Base-by-base conservation (phyloP, 2,329 filamentous ascomycete species). In the Aspergillus sp. region DNA sequence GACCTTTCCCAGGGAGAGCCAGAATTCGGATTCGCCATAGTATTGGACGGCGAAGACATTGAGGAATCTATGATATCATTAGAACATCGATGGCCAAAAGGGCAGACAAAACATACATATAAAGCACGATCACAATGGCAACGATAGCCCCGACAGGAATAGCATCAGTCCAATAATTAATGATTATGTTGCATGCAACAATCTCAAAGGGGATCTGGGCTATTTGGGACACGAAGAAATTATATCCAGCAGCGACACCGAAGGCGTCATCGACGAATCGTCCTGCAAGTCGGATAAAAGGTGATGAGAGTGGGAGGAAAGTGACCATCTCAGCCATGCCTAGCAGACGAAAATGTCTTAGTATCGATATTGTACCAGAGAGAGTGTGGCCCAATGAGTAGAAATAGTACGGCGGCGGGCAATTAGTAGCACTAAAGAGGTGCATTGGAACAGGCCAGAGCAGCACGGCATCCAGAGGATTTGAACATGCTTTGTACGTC, bases 1-100 rank as follows among this genome's bases (percentile, higher is more conserved):
- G 2, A 88, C 77, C 62, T 89, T 88, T 46, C 82, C 82, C 2
- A 86, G 63, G 2, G 86, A 82, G 19, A 83, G 79, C 70, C 79
- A 78, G 59, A 94, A 93, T 61, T 93, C 87, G 0, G 82, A 78
- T 66, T 88, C 85, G 40, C 85, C 85, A 48, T 86, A 89, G 74
- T 77, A 87, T 52, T 83, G 75, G 12, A 89, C 84, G 1, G 82
- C 83, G 50, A 90, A 73, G 41, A 89, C 56, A 56, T 91, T 91
- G 67, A 90, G 48, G 4, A 56, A 38, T 36, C 59, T 64, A 46
- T 35, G 7, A 30, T n/a, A 45, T 42, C 28, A 30, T 47, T 34
- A 46, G 26, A 41, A 39, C 8, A 3, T 26, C 6, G 26, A 43
- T 7, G 26, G 4, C n/a, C 7, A 4, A 10, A 1, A 33, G 10